Evolutionary conservation across 176 grass and related monocot genomes (phyloP), one percentile per base, ranked within the genome.

Genomic region (Miscanthus lutarioriparius): DNA sequence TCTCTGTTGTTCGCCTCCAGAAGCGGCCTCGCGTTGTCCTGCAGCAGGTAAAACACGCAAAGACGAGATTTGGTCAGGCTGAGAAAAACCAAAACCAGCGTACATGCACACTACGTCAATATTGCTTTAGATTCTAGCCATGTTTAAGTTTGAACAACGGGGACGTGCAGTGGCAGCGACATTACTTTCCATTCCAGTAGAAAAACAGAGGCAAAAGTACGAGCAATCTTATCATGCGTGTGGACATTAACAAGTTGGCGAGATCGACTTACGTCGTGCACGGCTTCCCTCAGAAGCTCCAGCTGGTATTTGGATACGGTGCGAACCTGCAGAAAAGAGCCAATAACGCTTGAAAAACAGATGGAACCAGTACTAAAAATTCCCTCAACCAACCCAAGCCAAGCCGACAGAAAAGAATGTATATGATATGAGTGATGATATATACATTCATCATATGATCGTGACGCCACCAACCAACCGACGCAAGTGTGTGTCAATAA

Each of bases 11-110:
- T 88, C 39, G 39, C 69, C 22, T 80, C 58, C 72, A 91, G 95
- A 45, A 48, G 41, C 0, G 95, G 95, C 72, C 95, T 87, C 48
- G 95, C 82, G 80, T 97, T 97, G 10, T 80, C 78, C 69, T 81
- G 90, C 15, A 80, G 10, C 0, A 67, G 5, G 26, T 20, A 17
- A 36, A 15, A 23, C 30, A 28, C 1, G 23, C 22, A n/a, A n/a
- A n/a, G n/a, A n/a, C n/a, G n/a, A n/a, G n/a, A n/a, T n/a, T n/a
- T n/a, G 6, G 35, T 33, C 40, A 87, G 20, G 8, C 20, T 1
- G 2, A 2, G 22, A 75, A 19, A 56, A 37, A 35, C 28, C 17
- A 58, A 25, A 66, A 67, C 4, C 49, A 35, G 26, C 53, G 49
- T 53, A 20, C 17, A 19, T n/a, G n/a, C n/a, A n/a, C 0, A 56